Evolutionary conservation across 352 stramenopile species (phyloP).

Genomic region (Globisporangium canariense): DNA sequence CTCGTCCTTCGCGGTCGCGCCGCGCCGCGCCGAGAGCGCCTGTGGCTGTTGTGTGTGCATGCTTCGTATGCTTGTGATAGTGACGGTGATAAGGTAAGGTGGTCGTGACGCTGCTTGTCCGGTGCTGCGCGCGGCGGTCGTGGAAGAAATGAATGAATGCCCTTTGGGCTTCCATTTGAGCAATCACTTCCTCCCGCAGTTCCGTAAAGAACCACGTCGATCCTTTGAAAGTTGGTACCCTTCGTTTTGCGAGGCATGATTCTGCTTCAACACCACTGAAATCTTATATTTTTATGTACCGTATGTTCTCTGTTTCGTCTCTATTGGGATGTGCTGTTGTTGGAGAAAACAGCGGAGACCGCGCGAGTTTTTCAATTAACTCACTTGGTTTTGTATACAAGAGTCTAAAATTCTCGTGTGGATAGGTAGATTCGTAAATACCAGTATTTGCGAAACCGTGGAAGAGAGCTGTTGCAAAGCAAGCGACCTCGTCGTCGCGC

Average conservation of each 20-base stretch:
- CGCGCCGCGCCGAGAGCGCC: neutral
- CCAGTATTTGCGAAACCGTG: neutral
- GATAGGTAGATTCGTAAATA: neutral
- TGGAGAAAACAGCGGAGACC: neutral
- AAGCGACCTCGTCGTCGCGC: neutral
- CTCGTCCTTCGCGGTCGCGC: slow-evolving; percentile 13
- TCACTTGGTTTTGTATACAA: neutral
- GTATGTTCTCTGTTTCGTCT: neutral
- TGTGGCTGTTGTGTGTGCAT: slow-evolving; percentile 3
- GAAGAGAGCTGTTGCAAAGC: slow-evolving; percentile 4
- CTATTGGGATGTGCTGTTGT: neutral
- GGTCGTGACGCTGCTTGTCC: neutral
- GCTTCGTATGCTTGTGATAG: neutral
- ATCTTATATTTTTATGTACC: neutral
- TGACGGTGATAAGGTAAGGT: neutral
- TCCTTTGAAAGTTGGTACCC: neutral
- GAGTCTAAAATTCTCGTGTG: neutral
- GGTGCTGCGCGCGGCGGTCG: neutral
- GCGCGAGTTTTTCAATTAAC: neutral
- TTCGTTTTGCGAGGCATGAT: neutral
- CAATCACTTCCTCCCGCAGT: neutral
- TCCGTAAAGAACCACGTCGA: neutral
- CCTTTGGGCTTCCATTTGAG: neutral
- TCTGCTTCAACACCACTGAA: neutral
- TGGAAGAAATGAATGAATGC: slow-evolving; percentile 1